phyloP scores from a whole-genome alignment of 306 rosid genomes.

The Cucurbita maxima region DNA sequence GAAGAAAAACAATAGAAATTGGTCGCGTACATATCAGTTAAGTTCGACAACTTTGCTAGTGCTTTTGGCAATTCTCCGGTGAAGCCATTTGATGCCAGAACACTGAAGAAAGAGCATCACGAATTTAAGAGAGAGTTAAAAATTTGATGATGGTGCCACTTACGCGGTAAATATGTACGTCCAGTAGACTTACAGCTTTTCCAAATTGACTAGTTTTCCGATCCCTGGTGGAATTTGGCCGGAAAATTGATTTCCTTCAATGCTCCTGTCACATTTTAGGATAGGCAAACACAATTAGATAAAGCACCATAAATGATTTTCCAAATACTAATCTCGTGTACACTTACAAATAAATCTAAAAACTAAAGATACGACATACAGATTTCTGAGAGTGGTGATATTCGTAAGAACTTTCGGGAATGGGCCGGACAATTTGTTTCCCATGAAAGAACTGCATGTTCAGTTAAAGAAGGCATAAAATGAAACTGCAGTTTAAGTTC shows the following conservation, averaged over 20 bases:
- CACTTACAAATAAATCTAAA: background rate
- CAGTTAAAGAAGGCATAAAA: conserved; percentile 8
- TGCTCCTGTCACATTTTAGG: conserved; percentile 37
- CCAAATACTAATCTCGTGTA: background rate
- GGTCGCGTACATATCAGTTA: conserved; percentile 64
- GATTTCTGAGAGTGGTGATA: conserved; percentile 63
- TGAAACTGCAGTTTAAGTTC: background rate
- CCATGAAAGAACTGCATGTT: conserved; percentile 68
- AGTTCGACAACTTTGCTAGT: conserved; percentile 54
- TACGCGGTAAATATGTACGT: background rate
- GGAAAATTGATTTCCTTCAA: conserved; percentile 64
- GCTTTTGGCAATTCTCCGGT: conserved; percentile 56
- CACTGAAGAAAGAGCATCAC: conserved; percentile 24
- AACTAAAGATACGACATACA: conserved; percentile 36
- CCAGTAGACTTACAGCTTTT: conserved; percentile 48
- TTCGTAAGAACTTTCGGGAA: conserved; percentile 72
- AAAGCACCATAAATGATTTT: background rate
- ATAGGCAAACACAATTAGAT: background rate
- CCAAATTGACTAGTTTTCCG: conserved; percentile 45
- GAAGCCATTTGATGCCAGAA: conserved; percentile 61
- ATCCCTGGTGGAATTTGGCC: conserved; percentile 59
- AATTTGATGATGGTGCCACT: background rate
- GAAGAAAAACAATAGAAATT: conserved; percentile 1
- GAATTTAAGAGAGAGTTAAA: background rate
- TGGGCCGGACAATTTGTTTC: conserved; percentile 78